Base-by-base conservation (phyloP, 306 rosid species). In the Corylus americana region DNA sequence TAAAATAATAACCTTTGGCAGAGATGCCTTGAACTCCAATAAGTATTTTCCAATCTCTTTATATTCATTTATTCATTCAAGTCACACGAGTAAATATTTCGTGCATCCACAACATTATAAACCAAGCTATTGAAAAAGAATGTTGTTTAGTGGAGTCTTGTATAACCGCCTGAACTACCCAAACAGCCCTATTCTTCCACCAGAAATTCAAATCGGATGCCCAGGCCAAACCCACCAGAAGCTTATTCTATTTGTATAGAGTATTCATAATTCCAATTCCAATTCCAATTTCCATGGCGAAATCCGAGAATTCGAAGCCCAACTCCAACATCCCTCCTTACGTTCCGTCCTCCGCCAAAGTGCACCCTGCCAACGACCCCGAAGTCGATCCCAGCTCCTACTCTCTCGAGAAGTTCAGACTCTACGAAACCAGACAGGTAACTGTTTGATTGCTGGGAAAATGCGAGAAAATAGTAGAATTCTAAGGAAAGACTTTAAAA, bases 371-470 rank as follows among this genome's bases (percentile, higher is more conserved):
- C 67, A 83, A 63, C 73, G 91, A 94, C 59, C 88, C 89, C 11
- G 97, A 91, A 27, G 53, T 78, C 39, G 97, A 92, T 86, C 89
- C 91, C n/a, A 74, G 71, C 74, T 82, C 91, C 29, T 91, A 87
- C 83, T 91, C 97, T 42, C 93, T 90, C 29, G 97, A 95, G 87
- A 95, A 95, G 73, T 95, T 92, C 86, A 87, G 73, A 66, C 98
- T 95, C 42, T 92, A 91, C 80, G 98, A 95, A 83, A 95, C 98
- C 71, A 83, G 93, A 85, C 92, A 93, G 89, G 97, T 93, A 87
- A 49, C 37, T 4, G 66, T 27, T 53, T 55, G 45, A 14, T 35
- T 51, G 5, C 66, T 68, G 45, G 11, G 66, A 25, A 25, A 58
- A 3, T 54, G 18, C 20, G n/a, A 17, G 8, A 16, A 54, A 54